Conservation (phyloP, 2,329 filamentous ascomycete species). For the Neofusicoccum ribis region DNA sequence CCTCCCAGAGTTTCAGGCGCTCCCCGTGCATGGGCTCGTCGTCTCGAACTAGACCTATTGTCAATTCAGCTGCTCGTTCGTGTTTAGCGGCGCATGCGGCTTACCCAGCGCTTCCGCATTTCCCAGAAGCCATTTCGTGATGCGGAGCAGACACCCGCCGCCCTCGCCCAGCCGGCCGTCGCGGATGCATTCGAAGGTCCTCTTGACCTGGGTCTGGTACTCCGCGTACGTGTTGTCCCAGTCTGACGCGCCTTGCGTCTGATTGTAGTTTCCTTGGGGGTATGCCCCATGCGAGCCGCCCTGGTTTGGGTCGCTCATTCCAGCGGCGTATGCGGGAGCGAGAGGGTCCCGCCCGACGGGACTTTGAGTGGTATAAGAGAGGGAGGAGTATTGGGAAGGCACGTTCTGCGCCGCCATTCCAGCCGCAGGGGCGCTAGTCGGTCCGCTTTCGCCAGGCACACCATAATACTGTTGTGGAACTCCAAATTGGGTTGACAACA, state of each 20-base stretch:
- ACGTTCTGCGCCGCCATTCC: conserved; percentile 61
- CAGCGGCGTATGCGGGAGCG: conserved; percentile 52
- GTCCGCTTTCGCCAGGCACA: conserved; percentile 57
- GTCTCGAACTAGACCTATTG: conserved; percentile 78
- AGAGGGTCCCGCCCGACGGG: conserved; percentile 54
- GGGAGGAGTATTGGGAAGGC: conserved; percentile 62
- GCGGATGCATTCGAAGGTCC: conserved; percentile 71
- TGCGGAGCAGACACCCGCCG: conserved; percentile 57
- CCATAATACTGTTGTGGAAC: conserved; percentile 74
- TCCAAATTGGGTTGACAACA: conserved; percentile 67
- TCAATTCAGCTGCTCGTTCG: conserved; percentile 44
- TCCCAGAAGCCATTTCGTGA: conserved; percentile 67
- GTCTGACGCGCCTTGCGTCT: conserved; percentile 47
- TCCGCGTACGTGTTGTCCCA: conserved; percentile 69
- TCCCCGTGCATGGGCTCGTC: conserved; percentile 73
- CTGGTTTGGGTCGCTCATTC: conserved; percentile 54
- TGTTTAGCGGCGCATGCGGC: conserved; percentile 6
- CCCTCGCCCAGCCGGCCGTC: conserved; percentile 62
- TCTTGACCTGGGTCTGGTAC: conserved; percentile 57
- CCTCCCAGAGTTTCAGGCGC: conserved; percentile 82
- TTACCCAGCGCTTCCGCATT: conserved; percentile 67
- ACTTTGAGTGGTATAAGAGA: conserved; percentile 61
- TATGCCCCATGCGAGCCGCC: conserved; percentile 41
- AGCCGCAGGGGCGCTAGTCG: conserved; percentile 61
- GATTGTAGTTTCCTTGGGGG: conserved; percentile 33